phyloP scores from a whole-genome alignment of 75 land plant species.

The Ceratopteris richardii region DNA sequence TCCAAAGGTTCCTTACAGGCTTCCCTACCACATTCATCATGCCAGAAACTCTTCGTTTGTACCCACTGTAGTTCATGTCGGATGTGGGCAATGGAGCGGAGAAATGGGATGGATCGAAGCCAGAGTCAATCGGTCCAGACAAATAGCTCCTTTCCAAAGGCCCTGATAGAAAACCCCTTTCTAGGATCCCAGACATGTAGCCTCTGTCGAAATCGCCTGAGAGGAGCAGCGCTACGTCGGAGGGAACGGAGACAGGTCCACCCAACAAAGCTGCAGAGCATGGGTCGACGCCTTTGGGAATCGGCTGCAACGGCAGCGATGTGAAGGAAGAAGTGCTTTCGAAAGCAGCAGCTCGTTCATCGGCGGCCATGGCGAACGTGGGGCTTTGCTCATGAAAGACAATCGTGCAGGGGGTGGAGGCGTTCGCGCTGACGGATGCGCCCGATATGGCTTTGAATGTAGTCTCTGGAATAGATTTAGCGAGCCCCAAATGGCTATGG shows the following conservation, averaged over 20 bases:
- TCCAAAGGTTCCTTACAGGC: conserved; percentile 49
- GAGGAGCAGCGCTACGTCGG: conserved; percentile 18
- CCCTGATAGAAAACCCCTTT: conserved; percentile 45
- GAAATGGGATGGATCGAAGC: conserved; percentile 26
- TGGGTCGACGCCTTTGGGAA: conserved; percentile 32
- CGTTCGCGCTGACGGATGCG: conserved; percentile 87
- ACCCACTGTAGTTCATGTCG: not conserved
- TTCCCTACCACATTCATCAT: conserved; percentile 40
- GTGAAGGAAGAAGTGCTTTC: conserved; percentile 78
- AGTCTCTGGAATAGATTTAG: conserved; percentile 22
- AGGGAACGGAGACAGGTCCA: conserved; percentile 50
- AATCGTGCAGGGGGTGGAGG: conserved; percentile 71
- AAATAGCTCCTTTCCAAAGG: conserved; percentile 66
- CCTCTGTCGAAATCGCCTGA: conserved; percentile 9
- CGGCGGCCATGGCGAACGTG: conserved; percentile 15
- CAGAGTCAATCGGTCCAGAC: conserved; percentile 75
- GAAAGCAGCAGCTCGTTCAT: conserved; percentile 60
- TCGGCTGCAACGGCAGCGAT: conserved; percentile 77
- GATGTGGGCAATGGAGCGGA: conserved; percentile 48
- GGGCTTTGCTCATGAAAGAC: conserved; percentile 35
- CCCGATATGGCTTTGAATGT: conserved; percentile 88
- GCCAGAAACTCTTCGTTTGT: conserved; percentile 24
- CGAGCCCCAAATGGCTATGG: conserved; percentile 9
- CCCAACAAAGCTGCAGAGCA: too few relatives aligned
- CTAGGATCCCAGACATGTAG: conserved; percentile 24